Evolutionary conservation across 768 basidiomycete genomes (phyloP).

Genomic region (Macrolepiota dolichaula): DNA sequence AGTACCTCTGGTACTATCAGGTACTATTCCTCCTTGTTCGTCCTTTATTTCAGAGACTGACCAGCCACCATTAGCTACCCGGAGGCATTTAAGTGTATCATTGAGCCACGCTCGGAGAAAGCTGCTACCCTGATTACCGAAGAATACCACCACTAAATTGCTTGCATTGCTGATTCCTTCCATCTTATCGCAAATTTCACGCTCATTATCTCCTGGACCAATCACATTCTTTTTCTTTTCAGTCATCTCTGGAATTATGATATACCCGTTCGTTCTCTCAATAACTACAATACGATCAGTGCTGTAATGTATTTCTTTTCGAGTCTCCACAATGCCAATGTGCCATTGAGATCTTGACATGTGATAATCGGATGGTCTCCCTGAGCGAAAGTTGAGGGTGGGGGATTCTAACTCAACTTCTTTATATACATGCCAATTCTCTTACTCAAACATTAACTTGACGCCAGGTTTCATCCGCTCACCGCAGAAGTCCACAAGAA

Average conservation of each 20-base stretch:
- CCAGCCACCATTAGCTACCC: conserved; percentile 21
- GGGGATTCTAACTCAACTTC: too few relatives aligned
- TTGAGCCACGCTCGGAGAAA: conserved; percentile 26
- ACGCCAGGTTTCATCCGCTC: too few relatives aligned
- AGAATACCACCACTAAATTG: conserved; percentile 8
- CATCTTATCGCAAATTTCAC: neutral
- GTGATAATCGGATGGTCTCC: too few relatives aligned
- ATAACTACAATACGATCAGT: too few relatives aligned
- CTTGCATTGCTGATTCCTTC: neutral
- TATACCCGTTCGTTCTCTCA: too few relatives aligned
- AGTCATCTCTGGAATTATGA: neutral
- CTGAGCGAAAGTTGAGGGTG: too few relatives aligned
- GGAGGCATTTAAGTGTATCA: conserved; percentile 25
- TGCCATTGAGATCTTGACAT: too few relatives aligned
- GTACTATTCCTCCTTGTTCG: conserved; percentile 24
- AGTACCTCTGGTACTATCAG: conserved; percentile 43
- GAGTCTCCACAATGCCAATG: too few relatives aligned
- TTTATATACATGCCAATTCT: neutral
- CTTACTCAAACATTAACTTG: too few relatives aligned
- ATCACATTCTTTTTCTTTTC: neutral
- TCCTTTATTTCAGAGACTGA: neutral
- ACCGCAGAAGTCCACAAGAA: too few relatives aligned
- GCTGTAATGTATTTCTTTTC: too few relatives aligned
- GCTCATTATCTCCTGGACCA: neutral
- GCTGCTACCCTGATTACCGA: conserved; percentile 22